Evolutionary conservation across 192 early-diverging fungal species (phyloP).

Genomic region (Gigaspora rosea): DNA sequence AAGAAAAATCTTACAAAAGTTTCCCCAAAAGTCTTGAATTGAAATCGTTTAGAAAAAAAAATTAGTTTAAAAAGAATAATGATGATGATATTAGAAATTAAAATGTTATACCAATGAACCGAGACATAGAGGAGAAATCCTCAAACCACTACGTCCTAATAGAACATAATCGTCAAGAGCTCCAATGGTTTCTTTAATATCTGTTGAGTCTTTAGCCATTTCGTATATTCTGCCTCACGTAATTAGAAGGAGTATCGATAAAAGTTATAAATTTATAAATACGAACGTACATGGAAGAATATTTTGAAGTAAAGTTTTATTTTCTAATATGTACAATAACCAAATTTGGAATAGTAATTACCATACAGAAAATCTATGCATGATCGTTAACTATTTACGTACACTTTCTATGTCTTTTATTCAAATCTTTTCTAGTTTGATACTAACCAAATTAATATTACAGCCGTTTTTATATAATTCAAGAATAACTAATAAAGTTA

Average conservation of each 20-base stretch:
- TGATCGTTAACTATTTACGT: no score
- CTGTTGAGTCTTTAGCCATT: not conserved
- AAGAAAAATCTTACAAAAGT: slow-evolving; percentile 32
- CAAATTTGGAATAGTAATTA: no score
- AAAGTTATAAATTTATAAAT: no score
- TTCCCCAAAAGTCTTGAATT: slow-evolving; percentile 42
- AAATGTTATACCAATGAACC: slow-evolving; percentile 39
- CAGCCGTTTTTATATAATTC: no score
- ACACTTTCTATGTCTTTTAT: no score
- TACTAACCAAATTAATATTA: no score
- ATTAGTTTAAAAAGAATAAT: not conserved
- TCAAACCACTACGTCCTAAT: slow-evolving; percentile 41
- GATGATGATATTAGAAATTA: not conserved
- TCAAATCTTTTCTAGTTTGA: no score
- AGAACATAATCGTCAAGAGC: slow-evolving; percentile 42
- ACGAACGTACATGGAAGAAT: not conserved
- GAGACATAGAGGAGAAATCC: slow-evolving; percentile 43
- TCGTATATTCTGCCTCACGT: not conserved
- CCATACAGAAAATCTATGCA: no score
- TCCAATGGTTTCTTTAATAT: slow-evolving; percentile 33
- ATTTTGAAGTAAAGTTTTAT: no score
- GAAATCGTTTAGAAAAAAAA: not conserved
- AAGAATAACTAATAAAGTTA: no score
- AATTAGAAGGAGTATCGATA: no score
- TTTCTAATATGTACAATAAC: no score